Base-by-base conservation (phyloP, 1,284 basidiomycete genomes). In the Cutaneotrichosporon spelunceum region DNA sequence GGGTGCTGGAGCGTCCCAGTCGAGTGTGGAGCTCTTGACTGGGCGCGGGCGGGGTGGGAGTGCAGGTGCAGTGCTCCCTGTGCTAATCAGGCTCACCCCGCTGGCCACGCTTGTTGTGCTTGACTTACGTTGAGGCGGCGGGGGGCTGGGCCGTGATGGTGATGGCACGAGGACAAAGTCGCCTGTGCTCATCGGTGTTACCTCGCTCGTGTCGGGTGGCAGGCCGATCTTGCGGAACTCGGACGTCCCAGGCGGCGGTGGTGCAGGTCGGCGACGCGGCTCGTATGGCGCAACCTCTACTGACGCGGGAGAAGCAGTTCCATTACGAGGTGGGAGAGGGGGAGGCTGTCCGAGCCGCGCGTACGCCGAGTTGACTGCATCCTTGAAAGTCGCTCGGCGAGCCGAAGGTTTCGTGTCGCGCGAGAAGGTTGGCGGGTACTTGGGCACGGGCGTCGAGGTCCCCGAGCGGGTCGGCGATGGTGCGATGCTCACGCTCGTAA, bases 151-250 rank as follows among this genome's bases (percentile, higher is more conserved):
- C 7, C 54, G 53, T 14, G 48, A 56, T 2, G 65, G 62, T 1
- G 72, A 67, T 13, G 70, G 66, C 5, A 76, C 69, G 13, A 76
- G 52, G 16, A 76, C 70, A 53, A 70, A 76, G 54, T 76, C 75
- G 13, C 75, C 75, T 2, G 75, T 76, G 9, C 69, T 69, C 0
- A 70, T 63, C 0, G 75, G 73, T 8, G 72, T 73, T 11, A 76
- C 57, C 2, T 27, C 61, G n/a, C 26, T 44, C 13, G 54, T 10
- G n/a, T 42, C 45, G 14, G 52, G 55, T 1, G 64, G 64, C 4
- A 65, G 42, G 13, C 64, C 64, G 21, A 65, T 48, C 42, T 60
- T 62, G 36, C 48, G 34, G 34, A 65, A 65, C 30, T 65, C 64
- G 21, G 55, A 45, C 21, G 50, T 30, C 0, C 68, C 62, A 1